These are phyloP conservation scores for Multifurca ochricompacta DNA, from an alignment of 768 basidiomycete species.

Conservation along the genomic window DNA sequence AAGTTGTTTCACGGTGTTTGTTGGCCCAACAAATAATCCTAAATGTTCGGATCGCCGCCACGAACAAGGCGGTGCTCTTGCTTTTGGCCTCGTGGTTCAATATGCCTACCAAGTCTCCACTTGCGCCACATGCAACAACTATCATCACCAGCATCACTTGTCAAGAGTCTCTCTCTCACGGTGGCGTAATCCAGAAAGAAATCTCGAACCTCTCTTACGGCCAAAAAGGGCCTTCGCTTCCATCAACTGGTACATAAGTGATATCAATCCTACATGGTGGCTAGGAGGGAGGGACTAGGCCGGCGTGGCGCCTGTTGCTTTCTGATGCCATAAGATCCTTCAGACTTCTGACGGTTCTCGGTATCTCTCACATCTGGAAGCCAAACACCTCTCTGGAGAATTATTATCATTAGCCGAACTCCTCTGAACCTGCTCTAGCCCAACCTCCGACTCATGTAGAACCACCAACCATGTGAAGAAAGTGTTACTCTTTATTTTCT, in stretches of 20 bases:
- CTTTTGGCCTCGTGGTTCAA: neutral
- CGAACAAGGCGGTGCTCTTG: neutral
- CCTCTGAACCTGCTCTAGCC: no score
- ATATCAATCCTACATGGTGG: neutral
- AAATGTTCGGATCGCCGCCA: slow-evolving; percentile 5
- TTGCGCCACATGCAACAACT: slow-evolving; percentile 3
- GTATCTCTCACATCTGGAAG: slow-evolving; percentile 8
- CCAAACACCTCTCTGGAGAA: neutral
- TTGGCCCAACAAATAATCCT: slow-evolving; percentile 7
- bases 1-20: neutral
- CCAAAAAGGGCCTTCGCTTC: neutral
- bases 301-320: neutral
- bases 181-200: neutral
- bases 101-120: neutral
- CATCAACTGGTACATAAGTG: neutral
- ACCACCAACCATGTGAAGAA: neutral
- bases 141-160: neutral
- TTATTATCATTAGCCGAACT: no score
- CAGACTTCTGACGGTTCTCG: slow-evolving; percentile 1
- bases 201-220: neutral
- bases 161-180: neutral
- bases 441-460: slow-evolving; percentile 4
- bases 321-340: neutral
- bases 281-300: neutral
- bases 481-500: neutral